These are phyloP conservation scores for Vigna mungo DNA, from an alignment of 306 rosid species.

Conservation along the genomic window DNA sequence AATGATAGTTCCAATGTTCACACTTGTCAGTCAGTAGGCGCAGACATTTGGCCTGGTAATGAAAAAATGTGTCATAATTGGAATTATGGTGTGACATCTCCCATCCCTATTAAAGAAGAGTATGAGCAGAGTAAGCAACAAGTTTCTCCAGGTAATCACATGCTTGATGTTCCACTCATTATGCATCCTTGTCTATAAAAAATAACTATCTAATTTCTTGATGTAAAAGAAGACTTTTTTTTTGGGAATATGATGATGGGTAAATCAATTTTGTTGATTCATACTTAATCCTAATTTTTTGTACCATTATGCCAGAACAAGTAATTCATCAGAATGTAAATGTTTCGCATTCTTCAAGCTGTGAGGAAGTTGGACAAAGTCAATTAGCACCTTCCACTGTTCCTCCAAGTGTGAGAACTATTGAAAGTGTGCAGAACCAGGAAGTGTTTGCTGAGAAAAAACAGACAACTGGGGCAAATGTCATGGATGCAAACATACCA, in stretches of 20 bases:
- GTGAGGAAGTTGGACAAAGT: conserved; percentile 58
- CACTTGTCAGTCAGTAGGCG: not conserved
- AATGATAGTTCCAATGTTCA: conserved; percentile 41
- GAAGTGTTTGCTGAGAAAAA: conserved; percentile 51
- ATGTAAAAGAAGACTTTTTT: too few relatives aligned
- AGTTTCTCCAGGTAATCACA: conserved; percentile 57
- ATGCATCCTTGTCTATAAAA: conserved; percentile 49
- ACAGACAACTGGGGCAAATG: conserved; percentile 48
- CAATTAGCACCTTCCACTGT: conserved; percentile 53
- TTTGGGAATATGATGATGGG: too few relatives aligned
- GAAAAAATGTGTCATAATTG: conserved; percentile 94
- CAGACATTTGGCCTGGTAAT: conserved; percentile 73
- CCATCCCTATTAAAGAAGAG: conserved; percentile 54
- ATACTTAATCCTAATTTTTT: conserved; percentile 48
- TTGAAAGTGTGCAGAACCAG: conserved; percentile 53
- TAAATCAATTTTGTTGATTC: conserved; percentile 27
- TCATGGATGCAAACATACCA: conserved; percentile 55
- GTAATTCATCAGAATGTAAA: conserved; percentile 52
- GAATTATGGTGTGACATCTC: conserved; percentile 62
- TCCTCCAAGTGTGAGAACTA: conserved; percentile 53
- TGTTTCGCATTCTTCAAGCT: conserved; percentile 52
- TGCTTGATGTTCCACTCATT: conserved; percentile 49
- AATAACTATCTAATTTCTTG: conserved; percentile 38
- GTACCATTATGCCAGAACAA: conserved; percentile 57
- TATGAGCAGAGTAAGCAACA: conserved; percentile 52